Base-by-base conservation (phyloP, 805 yeast species). In the Scheffersomyces amazonensis region DNA sequence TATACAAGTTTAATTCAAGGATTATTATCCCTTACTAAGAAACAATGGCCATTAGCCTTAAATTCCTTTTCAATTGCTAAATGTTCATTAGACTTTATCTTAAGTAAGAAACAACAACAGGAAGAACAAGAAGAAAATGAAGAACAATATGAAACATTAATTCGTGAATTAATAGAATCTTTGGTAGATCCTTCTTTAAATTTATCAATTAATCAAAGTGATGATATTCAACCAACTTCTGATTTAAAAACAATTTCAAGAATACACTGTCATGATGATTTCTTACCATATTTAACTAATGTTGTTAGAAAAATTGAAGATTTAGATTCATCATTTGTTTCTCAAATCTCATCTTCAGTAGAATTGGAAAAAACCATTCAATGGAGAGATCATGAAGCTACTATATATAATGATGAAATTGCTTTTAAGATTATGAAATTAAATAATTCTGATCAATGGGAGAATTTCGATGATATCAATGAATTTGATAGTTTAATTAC, bases 161-260 rank as follows among this genome's bases (percentile, higher is more conserved):
- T 77, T 47, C 60, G 66, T 34, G 90, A 83, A 44, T 58, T 82
- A 32, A 58, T 80, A 23, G 81, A 79, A 34, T 67, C 76, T 7
- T 46, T 69, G 11, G 74, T 87, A 16, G 93, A 85, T 51, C 87
- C 90, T 11, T 71, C 84, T 3, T 71, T 87, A 47, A 72, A 69
- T 32, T 63, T 78, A 39, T 76, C 84, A 2, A 56, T 71, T 18
- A 64, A 71, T 32, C 78, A 80, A 55, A 52, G 60, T 29, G 58
- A 40, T 22, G 27, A 44, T 53, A 31, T 39, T 49, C 35, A 40
- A 63, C 32, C 44, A 35, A 42, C 73, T 23, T 60, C 67, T 9
- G 86, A 80, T 49, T 57, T 81, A 43, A 69, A 70, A 22, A 69
- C 75, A 5, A 54, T 75, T 24, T 64, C 85, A 0, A 69, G 77